Percentiles rank a stretch among this genome's conserved stretches.
Conservation (phyloP, 768 basidiomycete species). For the Mycena crocata region DNA sequence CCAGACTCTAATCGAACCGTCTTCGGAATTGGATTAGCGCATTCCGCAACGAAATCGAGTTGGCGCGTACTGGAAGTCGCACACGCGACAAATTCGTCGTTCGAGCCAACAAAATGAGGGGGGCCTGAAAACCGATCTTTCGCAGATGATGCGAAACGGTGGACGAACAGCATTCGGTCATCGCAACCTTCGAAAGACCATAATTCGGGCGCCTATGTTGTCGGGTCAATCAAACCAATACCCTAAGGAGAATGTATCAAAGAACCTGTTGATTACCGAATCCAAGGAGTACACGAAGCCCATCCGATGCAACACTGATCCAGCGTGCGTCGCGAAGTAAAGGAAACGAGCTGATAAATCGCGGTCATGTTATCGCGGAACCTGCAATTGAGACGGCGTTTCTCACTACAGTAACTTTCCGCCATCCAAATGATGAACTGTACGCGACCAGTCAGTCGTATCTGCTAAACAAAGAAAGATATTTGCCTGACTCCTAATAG, state of each 20-base stretch:
- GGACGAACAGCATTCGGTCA: constrained; percentile 11
- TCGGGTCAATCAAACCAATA: background rate
- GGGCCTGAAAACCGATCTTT: constrained; percentile 23
- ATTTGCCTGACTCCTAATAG: constrained; percentile 14
- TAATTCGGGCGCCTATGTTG: constrained; percentile 19
- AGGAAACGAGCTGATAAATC: constrained; percentile 18
- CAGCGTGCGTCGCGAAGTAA: constrained; percentile 22
- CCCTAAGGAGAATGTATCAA: background rate
- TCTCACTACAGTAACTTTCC: constrained; percentile 11
- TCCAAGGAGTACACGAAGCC: constrained; percentile 6
- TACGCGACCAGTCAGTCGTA: background rate
- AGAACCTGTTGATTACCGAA: constrained; percentile 17
- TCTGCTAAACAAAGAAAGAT: background rate
- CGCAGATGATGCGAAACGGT: constrained; percentile 9
- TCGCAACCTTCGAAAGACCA: constrained; percentile 11
- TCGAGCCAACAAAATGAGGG: constrained; percentile 24
- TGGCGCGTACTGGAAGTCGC: constrained; percentile 5
- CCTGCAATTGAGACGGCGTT: background rate
- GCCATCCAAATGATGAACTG: constrained; percentile 1
- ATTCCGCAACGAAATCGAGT: background rate
- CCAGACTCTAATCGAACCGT: constrained; percentile 10
- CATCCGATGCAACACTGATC: constrained; percentile 24
- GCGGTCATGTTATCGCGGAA: background rate
- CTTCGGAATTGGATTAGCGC: background rate
- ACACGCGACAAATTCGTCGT: constrained; percentile 25